These are phyloP conservation scores for Curvularia verruculosa DNA, from an alignment of 2,329 filamentous ascomycete genomes.

Conservation along the genomic window DNA sequence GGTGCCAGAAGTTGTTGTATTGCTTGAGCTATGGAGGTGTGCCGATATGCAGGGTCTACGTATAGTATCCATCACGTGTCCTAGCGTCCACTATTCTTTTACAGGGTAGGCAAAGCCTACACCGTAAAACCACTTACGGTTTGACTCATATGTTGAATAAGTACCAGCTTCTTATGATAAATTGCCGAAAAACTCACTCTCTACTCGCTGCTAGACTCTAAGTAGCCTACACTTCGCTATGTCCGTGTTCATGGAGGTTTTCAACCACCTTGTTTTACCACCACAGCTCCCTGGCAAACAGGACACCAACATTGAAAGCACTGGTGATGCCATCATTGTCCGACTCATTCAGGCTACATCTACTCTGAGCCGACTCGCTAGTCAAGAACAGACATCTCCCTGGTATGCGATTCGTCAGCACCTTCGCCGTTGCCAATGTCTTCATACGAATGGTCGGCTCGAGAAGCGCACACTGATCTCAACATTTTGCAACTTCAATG, in stretches of 20 bases:
- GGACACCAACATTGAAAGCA: constrained; percentile 31
- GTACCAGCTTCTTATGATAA: not conserved
- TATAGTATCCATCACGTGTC: too few species aligned
- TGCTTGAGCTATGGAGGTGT: too few species aligned
- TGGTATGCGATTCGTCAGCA: constrained; percentile 21
- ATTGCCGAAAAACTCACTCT: not conserved
- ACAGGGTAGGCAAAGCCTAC: too few species aligned
- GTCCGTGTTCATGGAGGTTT: constrained; percentile 25
- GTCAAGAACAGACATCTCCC: constrained; percentile 11
- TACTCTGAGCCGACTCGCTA: constrained; percentile 21
- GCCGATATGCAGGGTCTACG: too few species aligned
- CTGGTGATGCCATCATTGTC: constrained; percentile 30
- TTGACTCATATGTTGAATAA: not conserved
- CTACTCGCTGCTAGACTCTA: constrained; percentile 1
- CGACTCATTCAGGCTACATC: constrained; percentile 30
- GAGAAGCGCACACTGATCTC: constrained; percentile 17
- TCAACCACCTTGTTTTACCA: constrained; percentile 47
- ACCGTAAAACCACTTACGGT: not conserved
- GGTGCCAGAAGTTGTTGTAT: too few species aligned
- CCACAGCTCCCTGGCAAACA: constrained; percentile 40
- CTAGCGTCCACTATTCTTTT: too few species aligned
- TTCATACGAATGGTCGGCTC: constrained; percentile 16
- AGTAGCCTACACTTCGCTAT: constrained; percentile 11
- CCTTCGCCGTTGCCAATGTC: constrained; percentile 15
- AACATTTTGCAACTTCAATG: constrained; percentile 12